These are phyloP conservation scores for Suillus ampliporus DNA, from an alignment of 768 basidiomycete genomes.

Conservation along the genomic window DNA sequence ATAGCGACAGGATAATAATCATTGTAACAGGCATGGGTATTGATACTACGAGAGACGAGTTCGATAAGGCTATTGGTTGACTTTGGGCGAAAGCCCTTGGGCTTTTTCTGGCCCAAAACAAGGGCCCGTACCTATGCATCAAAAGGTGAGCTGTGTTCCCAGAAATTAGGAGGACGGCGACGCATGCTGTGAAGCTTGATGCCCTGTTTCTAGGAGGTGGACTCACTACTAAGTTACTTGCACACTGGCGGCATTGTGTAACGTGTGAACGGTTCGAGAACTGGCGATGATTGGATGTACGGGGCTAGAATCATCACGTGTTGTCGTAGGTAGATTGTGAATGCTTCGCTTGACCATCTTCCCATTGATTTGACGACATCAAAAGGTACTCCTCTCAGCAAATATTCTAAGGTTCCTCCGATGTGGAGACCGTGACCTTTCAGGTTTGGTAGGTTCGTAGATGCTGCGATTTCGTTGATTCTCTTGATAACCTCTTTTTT, in stretches of 20 bases:
- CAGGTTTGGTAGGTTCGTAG: background rate
- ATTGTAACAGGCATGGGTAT: too few relatives aligned
- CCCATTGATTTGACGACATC: conserved; percentile 39
- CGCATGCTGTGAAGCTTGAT: conserved; percentile 9
- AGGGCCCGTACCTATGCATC: background rate
- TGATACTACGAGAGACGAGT: too few relatives aligned
- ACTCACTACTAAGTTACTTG: background rate
- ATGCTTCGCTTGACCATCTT: conserved; percentile 38
- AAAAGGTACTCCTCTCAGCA: conserved; percentile 33
- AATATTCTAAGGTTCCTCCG: conserved; percentile 32
- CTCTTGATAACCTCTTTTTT: conserved; percentile 27
- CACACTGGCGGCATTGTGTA: conserved; percentile 9
- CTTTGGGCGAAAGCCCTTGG: background rate
- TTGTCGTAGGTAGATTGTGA: conserved; percentile 33
- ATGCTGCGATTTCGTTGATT: conserved; percentile 17
- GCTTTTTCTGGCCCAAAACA: background rate
- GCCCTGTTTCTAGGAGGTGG: conserved; percentile 2
- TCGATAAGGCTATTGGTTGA: too few relatives aligned
- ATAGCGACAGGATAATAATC: too few relatives aligned
- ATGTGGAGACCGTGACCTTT: conserved; percentile 29
- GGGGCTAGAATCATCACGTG: conserved; percentile 32
- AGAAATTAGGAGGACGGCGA: background rate
- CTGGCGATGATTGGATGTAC: conserved; percentile 25
- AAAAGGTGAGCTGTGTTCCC: conserved; percentile 11
- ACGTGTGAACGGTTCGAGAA: conserved; percentile 5